Base-by-base conservation (phyloP, 495 filamentous ascomycete species). In the Penicillium pancosmium region DNA sequence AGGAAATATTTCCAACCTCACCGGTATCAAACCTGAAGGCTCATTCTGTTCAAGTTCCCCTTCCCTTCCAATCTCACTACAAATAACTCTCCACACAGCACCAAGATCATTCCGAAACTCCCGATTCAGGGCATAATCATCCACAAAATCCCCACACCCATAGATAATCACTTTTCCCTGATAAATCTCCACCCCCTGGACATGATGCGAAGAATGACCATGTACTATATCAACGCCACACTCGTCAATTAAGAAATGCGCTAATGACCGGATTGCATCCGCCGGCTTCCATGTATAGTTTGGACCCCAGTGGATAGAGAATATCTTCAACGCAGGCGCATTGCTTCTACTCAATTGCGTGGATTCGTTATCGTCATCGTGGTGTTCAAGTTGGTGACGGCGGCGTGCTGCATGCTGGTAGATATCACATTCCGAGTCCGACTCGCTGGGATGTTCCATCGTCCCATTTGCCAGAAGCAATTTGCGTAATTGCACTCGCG, bases 111-210 rank as follows among this genome's bases (percentile, higher is more conserved):
- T 78, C 50, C 75, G 55, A 66, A 51, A 78, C 34, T 63, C 60
- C 27, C 41, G 46, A 62, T 65, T 59, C n/a, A 75, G 3, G 3
- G 63, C 66, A 68, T 78, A 78, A 65, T 79, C 76, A 65, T 78
- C 74, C 35, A 78, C 74, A 57, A 78, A 78, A 60, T 78, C 74
- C 1, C 76, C 77, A 58, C 76, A 78, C 0, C 77, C 76, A 34
- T 78, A 78, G 3, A 78, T 71, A 36, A 79, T 71, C 10, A 78
- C 15, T 50, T 67, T 71, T 0, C 74, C 70, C 1, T 51, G 65
- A 47, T 75, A 75, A 15, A 61, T 53, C 57, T 78, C 76, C 9
- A 77, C 75, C 0, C 77, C 77, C 61, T 79, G 77, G 0, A 76
- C 55, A 69, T 79, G 77, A 62, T 79, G 77, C 21, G 70, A 69